These are phyloP conservation scores for Arachis stenosperma DNA, from an alignment of 306 rosid genomes.

Conservation along the genomic window DNA sequence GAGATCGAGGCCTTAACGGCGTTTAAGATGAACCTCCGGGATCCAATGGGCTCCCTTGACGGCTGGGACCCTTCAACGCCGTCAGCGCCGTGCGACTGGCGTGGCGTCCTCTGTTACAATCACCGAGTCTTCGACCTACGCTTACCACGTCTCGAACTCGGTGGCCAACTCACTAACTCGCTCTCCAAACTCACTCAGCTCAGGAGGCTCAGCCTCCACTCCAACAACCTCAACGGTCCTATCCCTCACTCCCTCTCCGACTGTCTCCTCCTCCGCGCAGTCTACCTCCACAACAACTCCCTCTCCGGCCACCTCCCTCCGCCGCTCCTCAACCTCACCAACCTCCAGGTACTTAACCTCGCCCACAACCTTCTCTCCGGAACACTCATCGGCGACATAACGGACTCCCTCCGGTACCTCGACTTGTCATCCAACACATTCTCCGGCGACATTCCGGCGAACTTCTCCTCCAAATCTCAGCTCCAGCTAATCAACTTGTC, in stretches of 20 bases:
- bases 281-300: constrained; percentile 70
- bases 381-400: constrained; percentile 37
- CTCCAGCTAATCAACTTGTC: constrained; percentile 69
- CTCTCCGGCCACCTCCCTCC: constrained; percentile 67
- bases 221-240: constrained; percentile 67
- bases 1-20: constrained; percentile 62
- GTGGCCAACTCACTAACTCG: constrained; percentile 50
- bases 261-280: constrained; percentile 62
- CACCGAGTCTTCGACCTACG: constrained; percentile 63
- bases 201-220: constrained; percentile 69
- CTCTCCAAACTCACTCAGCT: constrained; percentile 56
- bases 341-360: constrained; percentile 68
- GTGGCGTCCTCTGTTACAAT: constrained; percentile 58
- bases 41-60: constrained; percentile 65
- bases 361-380: constrained; percentile 68
- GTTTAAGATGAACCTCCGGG: constrained; percentile 59
- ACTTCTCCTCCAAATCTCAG: constrained; percentile 53
- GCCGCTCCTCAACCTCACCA: constrained; percentile 62
- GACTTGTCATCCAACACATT: constrained; percentile 65
- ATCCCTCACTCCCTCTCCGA: constrained; percentile 69
- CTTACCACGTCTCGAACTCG: constrained; percentile 72
- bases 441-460: constrained; percentile 62
- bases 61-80: constrained; percentile 68
- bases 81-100: constrained; percentile 82
- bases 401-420: constrained; percentile 53